A percentile compares a stretch with the other conserved stretches of the same genome.
phyloP scores from a whole-genome alignment of 2,329 filamentous ascomycete genomes.

The Colletotrichum costaricense region DNA sequence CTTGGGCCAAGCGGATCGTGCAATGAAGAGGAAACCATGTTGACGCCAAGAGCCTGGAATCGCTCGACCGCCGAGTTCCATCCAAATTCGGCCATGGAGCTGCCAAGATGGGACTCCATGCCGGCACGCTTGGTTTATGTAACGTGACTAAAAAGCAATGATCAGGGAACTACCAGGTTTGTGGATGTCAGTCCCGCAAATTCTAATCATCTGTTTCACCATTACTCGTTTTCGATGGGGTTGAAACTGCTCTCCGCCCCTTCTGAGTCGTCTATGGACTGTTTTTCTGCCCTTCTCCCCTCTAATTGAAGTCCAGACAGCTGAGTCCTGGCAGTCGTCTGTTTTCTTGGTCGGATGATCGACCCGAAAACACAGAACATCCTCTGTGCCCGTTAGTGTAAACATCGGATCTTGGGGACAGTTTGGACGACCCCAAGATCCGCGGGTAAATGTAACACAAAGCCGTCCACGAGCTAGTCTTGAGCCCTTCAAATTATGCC shows the following conservation, averaged over 20 bases:
- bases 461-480: background rate
- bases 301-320: background rate
- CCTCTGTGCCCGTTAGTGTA: constrained; percentile 1
- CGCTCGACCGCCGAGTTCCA: background rate
- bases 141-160: background rate
- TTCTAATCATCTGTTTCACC: constrained; percentile 12
- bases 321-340: background rate
- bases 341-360: constrained; percentile 19
- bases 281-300: background rate
- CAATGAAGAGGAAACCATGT: background rate
- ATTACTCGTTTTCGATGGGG: constrained; percentile 9
- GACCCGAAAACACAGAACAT: constrained; percentile 11
- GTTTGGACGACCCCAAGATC: constrained; percentile 3
- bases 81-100: constrained; percentile 7
- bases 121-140: background rate
- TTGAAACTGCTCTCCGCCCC: constrained; percentile 8
- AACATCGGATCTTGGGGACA: background rate
- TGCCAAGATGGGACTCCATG: background rate
- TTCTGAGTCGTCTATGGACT: background rate
- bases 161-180: constrained; percentile 17
- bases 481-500: background rate
- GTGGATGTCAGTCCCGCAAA: constrained; percentile 21
- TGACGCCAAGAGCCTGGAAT: constrained; percentile 2
- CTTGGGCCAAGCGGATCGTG: background rate
- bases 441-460: background rate